Conservation (phyloP, 2,329 filamentous ascomycete species). For the Coleophoma eucalyptorum region DNA sequence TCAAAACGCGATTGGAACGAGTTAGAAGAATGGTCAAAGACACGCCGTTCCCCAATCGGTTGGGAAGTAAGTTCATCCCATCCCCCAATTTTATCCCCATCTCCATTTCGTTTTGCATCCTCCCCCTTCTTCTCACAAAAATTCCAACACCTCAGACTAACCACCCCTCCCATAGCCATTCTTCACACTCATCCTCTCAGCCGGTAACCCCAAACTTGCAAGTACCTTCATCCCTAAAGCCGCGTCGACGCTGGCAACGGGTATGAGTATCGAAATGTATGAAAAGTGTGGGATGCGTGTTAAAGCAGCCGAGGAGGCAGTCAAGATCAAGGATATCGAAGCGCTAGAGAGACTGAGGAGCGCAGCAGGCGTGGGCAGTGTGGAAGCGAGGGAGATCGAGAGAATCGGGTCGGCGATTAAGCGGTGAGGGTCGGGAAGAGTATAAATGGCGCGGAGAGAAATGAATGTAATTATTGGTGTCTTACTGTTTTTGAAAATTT, state of each 20-base stretch:
- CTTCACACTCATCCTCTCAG: constrained; percentile 82
- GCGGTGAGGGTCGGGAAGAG: constrained; percentile 26
- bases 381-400: constrained; percentile 75
- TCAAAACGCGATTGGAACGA: constrained; percentile 89
- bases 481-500: too few relatives aligned
- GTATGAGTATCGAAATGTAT: constrained; percentile 85
- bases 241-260: constrained; percentile 54
- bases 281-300: constrained; percentile 89
- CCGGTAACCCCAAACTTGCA: constrained; percentile 86
- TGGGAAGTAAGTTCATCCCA: constrained; percentile 57
- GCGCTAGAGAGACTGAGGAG: constrained; percentile 70
- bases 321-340: constrained; percentile 74
- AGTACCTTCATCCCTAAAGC: constrained; percentile 81
- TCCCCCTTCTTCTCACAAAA: not conserved
- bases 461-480: too few relatives aligned
- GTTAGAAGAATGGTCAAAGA: constrained; percentile 78
- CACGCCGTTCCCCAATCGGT: constrained; percentile 83
- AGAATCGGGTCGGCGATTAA: constrained; percentile 62
- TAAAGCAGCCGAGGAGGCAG: constrained; percentile 88
- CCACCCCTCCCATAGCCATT: constrained; percentile 54
- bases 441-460: too few relatives aligned
- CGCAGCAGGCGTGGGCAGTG: constrained; percentile 66
- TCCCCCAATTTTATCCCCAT: too few relatives aligned
- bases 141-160: not conserved
- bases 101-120: not conserved